Evolutionary conservation across 352 stramenopile species (phyloP), one percentile per base, ranked within the genome.

Genomic region (Globisporangium okanoganense): DNA sequence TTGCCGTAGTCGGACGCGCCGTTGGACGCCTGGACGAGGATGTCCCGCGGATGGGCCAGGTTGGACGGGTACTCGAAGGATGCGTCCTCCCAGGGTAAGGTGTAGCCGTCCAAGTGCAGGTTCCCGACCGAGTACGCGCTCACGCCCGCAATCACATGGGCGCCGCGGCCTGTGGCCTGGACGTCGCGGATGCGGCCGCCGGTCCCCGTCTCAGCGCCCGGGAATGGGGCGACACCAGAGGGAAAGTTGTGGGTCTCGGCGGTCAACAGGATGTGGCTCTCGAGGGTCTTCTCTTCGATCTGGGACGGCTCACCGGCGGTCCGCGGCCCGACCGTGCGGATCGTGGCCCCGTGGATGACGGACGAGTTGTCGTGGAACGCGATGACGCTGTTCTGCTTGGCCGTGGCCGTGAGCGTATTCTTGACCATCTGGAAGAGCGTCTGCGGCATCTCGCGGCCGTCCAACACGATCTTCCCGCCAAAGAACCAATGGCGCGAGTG

Each of bases 401-500:
- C 67, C 24, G 70, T 87, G 44, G 95, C 90, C 25, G 94, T 96
- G 8, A 99, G 76, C 45, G 97, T 99, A 22, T 82, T 87, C 79
- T 99, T 99, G 73, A 99, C 97, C 91, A 99, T 97, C 81, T 99
- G 76, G 73, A 99, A 99, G 10, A 99, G 87, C 14, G 97, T 99
- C 59, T 99, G 73, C 0, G 85, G 71, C 85, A 98, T 98, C 75
- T 98, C 93, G 56, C 95, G 74, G 35, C 96, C 96, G 71, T 99
- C 96, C 24, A 99, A 94, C 9, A 99, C 89, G 78, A 99, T 99
- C 71, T 99, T 99, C 54, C 97, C 98, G 44, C 93, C 91, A 69
- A 99, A 99, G 79, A 99, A 99, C 97, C 97, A 99, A 70, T 99
- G 98, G 51, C 98, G 93, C 49, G 95, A 99, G 83, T 99, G 98